phyloP scores from a whole-genome alignment of 2,329 filamentous ascomycete genomes.

The Hypomyces perniciosus region DNA sequence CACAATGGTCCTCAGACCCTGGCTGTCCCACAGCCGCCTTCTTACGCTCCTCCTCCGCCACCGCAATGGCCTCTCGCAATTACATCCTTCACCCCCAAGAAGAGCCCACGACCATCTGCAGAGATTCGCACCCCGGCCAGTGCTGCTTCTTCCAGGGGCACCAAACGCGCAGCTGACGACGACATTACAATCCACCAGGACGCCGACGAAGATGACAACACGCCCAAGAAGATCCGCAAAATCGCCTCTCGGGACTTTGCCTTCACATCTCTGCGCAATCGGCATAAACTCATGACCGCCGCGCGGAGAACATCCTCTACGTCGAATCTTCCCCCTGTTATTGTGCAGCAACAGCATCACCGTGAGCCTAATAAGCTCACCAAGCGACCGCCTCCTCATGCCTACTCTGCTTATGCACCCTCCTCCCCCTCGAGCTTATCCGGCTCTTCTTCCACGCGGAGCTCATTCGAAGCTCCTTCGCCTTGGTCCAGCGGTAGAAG shows the following conservation, averaged over 20 bases:
- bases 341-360: constrained; percentile 8
- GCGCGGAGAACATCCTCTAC: constrained; percentile 11
- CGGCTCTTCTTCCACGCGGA: constrained; percentile 4
- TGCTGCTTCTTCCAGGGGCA: constrained; percentile 36
- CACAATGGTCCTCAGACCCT: constrained; percentile 10
- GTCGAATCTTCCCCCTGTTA: constrained; percentile 4
- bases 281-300: constrained; percentile 20
- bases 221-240: constrained; percentile 42
- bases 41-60: constrained; percentile 16
- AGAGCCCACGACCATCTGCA: constrained; percentile 8
- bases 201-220: constrained; percentile 11
- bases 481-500: constrained; percentile 5
- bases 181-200: constrained; percentile 10
- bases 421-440: constrained; percentile 4
- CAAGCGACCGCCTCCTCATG: constrained; percentile 18
- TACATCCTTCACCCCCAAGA: constrained; percentile 16
- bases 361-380: constrained; percentile 21
- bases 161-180: constrained; percentile 38
- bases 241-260: constrained; percentile 40
- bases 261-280: constrained; percentile 26
- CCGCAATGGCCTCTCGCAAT: constrained; percentile 25
- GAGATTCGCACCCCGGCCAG: constrained; percentile 29
- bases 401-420: not conserved
- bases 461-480: constrained; percentile 6
- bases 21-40: constrained; percentile 16